phyloP scores from a whole-genome alignment of 129 eudicot genomes.

The Calendula officinalis region DNA sequence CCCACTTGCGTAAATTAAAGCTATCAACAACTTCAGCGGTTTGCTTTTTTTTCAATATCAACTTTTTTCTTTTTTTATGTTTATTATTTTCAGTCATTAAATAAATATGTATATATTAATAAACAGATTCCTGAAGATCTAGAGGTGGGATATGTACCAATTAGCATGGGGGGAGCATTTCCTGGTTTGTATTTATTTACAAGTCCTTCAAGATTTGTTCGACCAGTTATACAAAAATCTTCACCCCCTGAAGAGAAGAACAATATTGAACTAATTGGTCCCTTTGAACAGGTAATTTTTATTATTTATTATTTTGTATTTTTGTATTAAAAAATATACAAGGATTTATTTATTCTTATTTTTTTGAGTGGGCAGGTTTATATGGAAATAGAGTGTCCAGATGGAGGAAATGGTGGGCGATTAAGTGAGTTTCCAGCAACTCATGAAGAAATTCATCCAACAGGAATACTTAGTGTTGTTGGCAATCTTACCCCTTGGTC shows the following conservation, averaged over 20 bases:
- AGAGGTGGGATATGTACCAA: slow-evolving; percentile 90
- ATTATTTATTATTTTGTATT: neutral
- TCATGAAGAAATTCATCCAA: slow-evolving; percentile 97
- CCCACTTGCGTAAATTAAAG: slow-evolving; percentile 70
- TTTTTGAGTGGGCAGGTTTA: slow-evolving; percentile 62
- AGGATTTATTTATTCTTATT: neutral
- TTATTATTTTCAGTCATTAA: neutral
- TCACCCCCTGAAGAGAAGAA: slow-evolving; percentile 46
- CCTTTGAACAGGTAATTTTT: slow-evolving; percentile 76
- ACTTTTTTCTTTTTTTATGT: neutral
- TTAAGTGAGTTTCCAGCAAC: slow-evolving; percentile 65
- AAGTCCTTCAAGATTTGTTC: slow-evolving; percentile 74
- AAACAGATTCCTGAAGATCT: slow-evolving; percentile 82
- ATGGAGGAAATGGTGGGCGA: slow-evolving; percentile 93
- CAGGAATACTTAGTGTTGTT: slow-evolving; percentile 90
- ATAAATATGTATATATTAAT: neutral
- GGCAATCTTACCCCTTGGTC: slow-evolving; percentile 98
- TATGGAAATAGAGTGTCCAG: slow-evolving; percentile 93
- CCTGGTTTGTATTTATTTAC: slow-evolving; percentile 82
- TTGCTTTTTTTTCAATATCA: slow-evolving; percentile 15
- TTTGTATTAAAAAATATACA: neutral
- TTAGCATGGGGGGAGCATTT: slow-evolving; percentile 82
- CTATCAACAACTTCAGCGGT: slow-evolving; percentile 59
- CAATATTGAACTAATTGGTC: slow-evolving; percentile 79
- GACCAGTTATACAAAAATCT: slow-evolving; percentile 65